Percentiles rank a stretch among this genome's conserved stretches.
These are phyloP conservation scores for Porodaedalea pini DNA, from an alignment of 1,284 basidiomycete genomes.

Conservation along the genomic window DNA sequence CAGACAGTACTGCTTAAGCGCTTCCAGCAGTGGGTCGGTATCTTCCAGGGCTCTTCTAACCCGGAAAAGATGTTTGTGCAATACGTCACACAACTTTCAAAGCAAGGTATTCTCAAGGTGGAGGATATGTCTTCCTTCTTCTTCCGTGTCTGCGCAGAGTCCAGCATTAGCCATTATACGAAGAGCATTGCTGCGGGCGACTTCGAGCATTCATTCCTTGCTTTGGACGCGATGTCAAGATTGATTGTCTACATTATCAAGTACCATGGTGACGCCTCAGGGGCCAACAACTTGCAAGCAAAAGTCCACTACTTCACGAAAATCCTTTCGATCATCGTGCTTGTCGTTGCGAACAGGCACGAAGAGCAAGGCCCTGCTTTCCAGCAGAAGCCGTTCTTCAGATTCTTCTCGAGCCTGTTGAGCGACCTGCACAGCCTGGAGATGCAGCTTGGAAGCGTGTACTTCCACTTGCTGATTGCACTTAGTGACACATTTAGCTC, in stretches of 20 bases:
- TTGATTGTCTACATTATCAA: constrained; percentile 98
- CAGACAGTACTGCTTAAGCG: constrained; percentile 68
- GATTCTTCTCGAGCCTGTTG: constrained; percentile 96
- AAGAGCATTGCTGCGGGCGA: constrained; percentile 82
- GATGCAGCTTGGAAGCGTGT: constrained; percentile 77
- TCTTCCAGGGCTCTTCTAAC: constrained; percentile 87
- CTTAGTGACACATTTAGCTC: constrained; percentile 96
- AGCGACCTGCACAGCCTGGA: constrained; percentile 89
- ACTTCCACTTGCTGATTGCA: constrained; percentile 85
- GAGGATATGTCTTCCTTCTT: constrained; percentile 98
- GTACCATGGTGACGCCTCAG: constrained; percentile 92
- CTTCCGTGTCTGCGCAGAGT: constrained; percentile 96
- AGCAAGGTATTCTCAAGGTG: constrained; percentile 93
- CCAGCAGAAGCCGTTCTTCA: constrained; percentile 97
- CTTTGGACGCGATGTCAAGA: constrained; percentile 93
- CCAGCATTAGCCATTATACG: constrained; percentile 89
- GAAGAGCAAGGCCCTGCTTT: constrained; percentile 90
- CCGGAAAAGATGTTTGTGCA: constrained; percentile 95
- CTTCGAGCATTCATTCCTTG: constrained; percentile 80
- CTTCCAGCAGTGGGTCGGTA: constrained; percentile 93
- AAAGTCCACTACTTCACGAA: constrained; percentile 98
- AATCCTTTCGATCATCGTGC: constrained; percentile 95
- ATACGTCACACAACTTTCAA: constrained; percentile 96
- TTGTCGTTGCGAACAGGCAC: constrained; percentile 92
- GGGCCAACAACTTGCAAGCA: constrained; percentile 86